Percentiles rank a stretch among this genome's conserved stretches.
These are phyloP conservation scores for Dioscorea alata DNA, from an alignment of 106 monocot species.

Conservation along the genomic window DNA sequence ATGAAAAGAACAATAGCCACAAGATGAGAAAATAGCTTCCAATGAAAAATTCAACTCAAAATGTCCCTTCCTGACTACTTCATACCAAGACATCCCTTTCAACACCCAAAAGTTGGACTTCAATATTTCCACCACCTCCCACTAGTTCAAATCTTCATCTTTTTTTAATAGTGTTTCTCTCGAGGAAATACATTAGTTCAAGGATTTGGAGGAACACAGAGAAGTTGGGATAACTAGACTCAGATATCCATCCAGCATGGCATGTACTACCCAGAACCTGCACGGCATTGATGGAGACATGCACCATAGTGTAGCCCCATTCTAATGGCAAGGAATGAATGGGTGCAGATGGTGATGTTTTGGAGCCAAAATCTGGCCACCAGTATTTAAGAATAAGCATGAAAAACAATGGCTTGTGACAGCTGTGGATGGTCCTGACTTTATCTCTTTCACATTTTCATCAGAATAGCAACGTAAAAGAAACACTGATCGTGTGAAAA, in stretches of 20 bases:
- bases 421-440: not conserved
- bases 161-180: not conserved
- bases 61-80: not conserved
- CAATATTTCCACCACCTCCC: not conserved
- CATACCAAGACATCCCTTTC: not conserved
- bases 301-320: not conserved
- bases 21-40: too few relatives aligned
- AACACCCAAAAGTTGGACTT: not conserved
- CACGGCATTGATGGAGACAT: not conserved
- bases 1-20: too few relatives aligned
- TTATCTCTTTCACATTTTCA: not conserved
- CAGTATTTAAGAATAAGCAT: not conserved
- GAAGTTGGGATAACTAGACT: not conserved
- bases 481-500: not conserved
- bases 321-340: not conserved
- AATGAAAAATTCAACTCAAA: not conserved
- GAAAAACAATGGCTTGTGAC: not conserved
- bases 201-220: not conserved
- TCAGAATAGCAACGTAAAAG: not conserved
- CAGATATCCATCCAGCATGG: not conserved
- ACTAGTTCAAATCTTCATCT: not conserved
- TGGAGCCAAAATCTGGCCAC: not conserved
- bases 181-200: not conserved
- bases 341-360: slow-evolving; percentile 1
- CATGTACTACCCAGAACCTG: not conserved